Base-by-base conservation (phyloP, 805 yeast genomes). In the Hanseniaspora hatyaiensis region DNA sequence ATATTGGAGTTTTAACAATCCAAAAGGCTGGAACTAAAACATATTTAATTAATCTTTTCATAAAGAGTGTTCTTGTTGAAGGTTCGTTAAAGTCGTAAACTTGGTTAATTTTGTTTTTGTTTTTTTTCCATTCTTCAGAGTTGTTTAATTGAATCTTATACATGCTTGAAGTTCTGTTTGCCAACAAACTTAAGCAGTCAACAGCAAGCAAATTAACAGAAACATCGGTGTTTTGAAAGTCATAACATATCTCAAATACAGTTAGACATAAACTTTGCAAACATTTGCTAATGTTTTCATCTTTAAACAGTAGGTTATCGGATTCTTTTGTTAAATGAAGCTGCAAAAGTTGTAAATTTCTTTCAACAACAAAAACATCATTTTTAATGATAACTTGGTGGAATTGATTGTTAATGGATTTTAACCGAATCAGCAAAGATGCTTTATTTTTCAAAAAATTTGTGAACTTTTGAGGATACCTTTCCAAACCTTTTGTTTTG, bases 1-100 rank as follows among this genome's bases (percentile, higher is more conserved):
- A 75, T 19, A 76, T 74, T 0, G 97, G 95, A 57, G 87, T 87
- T 29, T 81, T 82, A 1, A 96, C 81, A 0, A 95, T 87, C 77
- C 94, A 80, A 62, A 87, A 88, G 1, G 86, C 77, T 29, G 84
- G 86, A 8, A 88, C 81, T n/a, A 92, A 68, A 50, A 76, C 70
- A 47, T 74, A 71, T 51, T 83, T 80, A 29, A 88, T 66, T 41
- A 88, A 75, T 54, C 72, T 69, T 3, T 75, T 66, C 28, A 86
- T 68, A 56, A 89, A 85, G 11, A 67, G 69, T 2, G 75, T 66
- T n/a, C 75, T 74, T 55, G 88, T 96, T 4, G 59, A 61, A 22
- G 67, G 69, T 39, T 76, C 78, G 29, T 68, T 73, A 57, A 89
- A 78, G 56, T 83, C 82, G 37, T 74, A 71, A 0, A 80, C 68